A percentile compares a stretch with the other conserved stretches of the same genome.
Conservation (phyloP, 176 grass and related monocot species). For the Leersia perrieri region DNA sequence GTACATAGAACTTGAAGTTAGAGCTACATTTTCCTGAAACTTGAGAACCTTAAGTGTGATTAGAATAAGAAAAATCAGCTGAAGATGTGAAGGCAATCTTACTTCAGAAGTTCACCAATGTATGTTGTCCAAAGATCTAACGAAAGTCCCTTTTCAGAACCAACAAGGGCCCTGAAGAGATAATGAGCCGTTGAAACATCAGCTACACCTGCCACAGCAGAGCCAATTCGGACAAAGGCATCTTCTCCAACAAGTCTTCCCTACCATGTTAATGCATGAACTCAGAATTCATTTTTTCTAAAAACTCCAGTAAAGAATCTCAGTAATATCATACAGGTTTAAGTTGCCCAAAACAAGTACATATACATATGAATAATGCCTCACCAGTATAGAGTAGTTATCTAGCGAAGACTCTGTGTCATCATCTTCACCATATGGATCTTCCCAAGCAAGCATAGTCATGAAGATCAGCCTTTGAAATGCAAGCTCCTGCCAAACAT, state of each 20-base stretch:
- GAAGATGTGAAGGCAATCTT: constrained; percentile 40
- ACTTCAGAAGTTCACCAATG: constrained; percentile 86
- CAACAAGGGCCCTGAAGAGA: constrained; percentile 84
- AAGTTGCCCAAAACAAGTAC: neutral
- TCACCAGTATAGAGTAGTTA: constrained; percentile 74
- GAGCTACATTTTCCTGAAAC: constrained; percentile 7
- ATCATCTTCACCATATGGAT: constrained; percentile 51
- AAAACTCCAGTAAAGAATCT: constrained; percentile 20
- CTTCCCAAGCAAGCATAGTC: constrained; percentile 97
- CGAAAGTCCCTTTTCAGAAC: constrained; percentile 68
- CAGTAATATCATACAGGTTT: neutral
- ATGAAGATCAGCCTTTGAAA: constrained; percentile 98
- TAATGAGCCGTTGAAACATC: constrained; percentile 71
- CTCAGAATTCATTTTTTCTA: constrained; percentile 20
- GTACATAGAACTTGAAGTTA: constrained; percentile 9
- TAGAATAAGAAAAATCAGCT: constrained; percentile 1
- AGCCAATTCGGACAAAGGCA: constrained; percentile 90
- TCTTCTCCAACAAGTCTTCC: constrained; percentile 84
- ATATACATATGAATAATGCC: constrained; percentile 12
- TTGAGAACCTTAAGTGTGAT: neutral
- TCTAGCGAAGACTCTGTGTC: constrained; percentile 42
- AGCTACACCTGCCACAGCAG: constrained; percentile 76
- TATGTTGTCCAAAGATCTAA: constrained; percentile 78
- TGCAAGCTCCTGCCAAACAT: constrained; percentile 66
- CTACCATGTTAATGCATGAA: constrained; percentile 55